These are phyloP conservation scores for Solanum sparsipilum DNA, from an alignment of 257 asterid genomes.

Conservation along the genomic window DNA sequence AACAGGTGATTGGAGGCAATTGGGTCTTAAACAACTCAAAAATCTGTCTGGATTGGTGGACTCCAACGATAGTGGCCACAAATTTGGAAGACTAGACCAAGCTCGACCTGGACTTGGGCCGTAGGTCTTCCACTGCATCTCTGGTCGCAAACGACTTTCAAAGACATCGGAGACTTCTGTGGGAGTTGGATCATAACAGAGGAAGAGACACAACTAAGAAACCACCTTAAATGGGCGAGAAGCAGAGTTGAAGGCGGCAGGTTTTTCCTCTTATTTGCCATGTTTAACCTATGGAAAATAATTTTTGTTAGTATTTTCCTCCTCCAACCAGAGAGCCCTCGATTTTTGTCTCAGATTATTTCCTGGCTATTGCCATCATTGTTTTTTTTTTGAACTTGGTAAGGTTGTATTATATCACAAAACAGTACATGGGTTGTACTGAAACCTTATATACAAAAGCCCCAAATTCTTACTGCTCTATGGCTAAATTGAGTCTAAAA, in stretches of 20 bases:
- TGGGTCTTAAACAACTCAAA: not conserved
- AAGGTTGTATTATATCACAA: no score
- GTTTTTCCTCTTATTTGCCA: not conserved
- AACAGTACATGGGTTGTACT: no score
- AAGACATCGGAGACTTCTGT: not conserved
- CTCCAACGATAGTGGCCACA: not conserved
- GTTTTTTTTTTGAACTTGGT: not conserved
- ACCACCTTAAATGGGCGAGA: not conserved
- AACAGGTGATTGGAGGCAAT: not conserved
- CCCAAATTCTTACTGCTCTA: no score
- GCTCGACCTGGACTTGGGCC: not conserved
- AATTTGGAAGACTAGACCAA: not conserved
- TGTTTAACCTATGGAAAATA: not conserved
- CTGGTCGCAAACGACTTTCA: not conserved
- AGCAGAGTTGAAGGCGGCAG: not conserved
- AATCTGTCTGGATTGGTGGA: not conserved
- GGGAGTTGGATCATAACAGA: not conserved
- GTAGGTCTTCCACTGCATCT: not conserved
- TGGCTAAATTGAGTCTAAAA: no score
- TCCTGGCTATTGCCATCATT: not conserved
- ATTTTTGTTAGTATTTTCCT: not conserved
- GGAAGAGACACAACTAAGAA: not conserved
- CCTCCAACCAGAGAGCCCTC: not conserved
- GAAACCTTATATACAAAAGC: no score
- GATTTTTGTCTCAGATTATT: not conserved